Base-by-base conservation (phyloP, 2,329 filamentous ascomycete genomes). In the Metarhizium album region DNA sequence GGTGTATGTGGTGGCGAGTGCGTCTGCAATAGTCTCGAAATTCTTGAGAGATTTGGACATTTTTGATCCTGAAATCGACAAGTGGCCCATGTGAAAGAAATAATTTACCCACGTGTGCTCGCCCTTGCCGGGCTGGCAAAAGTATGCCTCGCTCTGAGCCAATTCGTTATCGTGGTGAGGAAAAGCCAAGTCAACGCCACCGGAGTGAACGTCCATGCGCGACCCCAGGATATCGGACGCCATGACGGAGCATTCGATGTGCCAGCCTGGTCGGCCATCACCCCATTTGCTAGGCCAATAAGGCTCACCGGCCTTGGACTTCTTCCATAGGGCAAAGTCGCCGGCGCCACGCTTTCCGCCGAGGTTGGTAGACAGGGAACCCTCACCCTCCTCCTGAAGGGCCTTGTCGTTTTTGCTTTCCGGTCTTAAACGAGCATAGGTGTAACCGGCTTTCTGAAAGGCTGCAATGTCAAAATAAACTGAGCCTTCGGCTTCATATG, bases 11-110 rank as follows among this genome's bases (percentile, higher is more conserved):
- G 72, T 76, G 11, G 69, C 70, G 7, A 97, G 71, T 0, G 90
- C 90, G 64, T 94, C 87, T 29, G 88, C 79, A 55, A 97, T 95
- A 0, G 91, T 95, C 40, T 89, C 89, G 67, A 96, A 96, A 67
- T 96, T 97, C 73, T 97, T 96, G 52, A 97, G 70, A 16, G 83
- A 89, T 68, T 97, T 97, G 52, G 86, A 91, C 91, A 97, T 97
- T 67, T 97, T 97, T 22, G 84, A 88, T 0, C 91, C 90, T 24
- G 85, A 81, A 52, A 97, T 96, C 5, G 67, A 69, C 46, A 96
- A 70, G 64, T 97, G 91, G 0, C 91, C 91, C 85, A 94, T 96
- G 64, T 96, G 91, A 16, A 96, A 64, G 70, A 96, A 97, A 70
- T 96, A 95, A 64, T 93, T 95, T 47, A 95, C 87, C 91, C 91